Conservation (phyloP, 306 rosid species). For the Vigna mungo region DNA sequence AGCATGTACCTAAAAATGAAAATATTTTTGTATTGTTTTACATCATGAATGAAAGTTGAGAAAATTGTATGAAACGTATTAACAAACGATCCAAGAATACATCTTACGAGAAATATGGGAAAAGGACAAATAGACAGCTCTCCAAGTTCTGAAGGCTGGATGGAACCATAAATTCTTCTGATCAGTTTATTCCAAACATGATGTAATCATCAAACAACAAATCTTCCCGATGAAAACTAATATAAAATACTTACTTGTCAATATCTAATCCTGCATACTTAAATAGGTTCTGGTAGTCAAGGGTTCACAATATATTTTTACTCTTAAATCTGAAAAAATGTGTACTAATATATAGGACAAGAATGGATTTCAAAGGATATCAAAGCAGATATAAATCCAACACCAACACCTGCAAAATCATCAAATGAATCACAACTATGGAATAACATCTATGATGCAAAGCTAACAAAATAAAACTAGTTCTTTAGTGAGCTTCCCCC, state of each 20-base stretch:
- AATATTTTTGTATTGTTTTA: slow-evolving; percentile 33
- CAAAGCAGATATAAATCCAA: slow-evolving; percentile 96
- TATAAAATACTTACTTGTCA: slow-evolving; percentile 77
- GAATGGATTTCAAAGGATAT: slow-evolving; percentile 78
- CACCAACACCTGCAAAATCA: slow-evolving; percentile 89
- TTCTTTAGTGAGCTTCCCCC: slow-evolving; percentile 6
- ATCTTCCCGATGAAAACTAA: slow-evolving; percentile 40
- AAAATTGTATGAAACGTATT: neutral
- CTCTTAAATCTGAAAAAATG: slow-evolving; percentile 32
- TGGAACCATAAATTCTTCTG: slow-evolving; percentile 39
- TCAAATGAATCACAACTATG: slow-evolving; percentile 43
- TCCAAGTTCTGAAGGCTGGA: slow-evolving; percentile 97
- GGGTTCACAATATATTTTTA: slow-evolving; percentile 56
- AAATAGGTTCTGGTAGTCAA: slow-evolving; percentile 83
- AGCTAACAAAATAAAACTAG: slow-evolving; percentile 12
- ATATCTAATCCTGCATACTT: slow-evolving; percentile 99
- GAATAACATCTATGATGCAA: slow-evolving; percentile 14
- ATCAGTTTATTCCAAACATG: slow-evolving; percentile 43
- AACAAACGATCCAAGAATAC: slow-evolving; percentile 44
- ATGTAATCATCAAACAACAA: slow-evolving; percentile 32
- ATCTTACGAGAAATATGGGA: slow-evolving; percentile 97
- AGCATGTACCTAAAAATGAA: slow-evolving; percentile 83
- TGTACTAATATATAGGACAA: slow-evolving; percentile 35
- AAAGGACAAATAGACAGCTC: slow-evolving; percentile 97
- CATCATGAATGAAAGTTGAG: slow-evolving; percentile 25